phyloP scores from a whole-genome alignment of 2,329 filamentous ascomycete species.

The Penicillium sclerotigenum region DNA sequence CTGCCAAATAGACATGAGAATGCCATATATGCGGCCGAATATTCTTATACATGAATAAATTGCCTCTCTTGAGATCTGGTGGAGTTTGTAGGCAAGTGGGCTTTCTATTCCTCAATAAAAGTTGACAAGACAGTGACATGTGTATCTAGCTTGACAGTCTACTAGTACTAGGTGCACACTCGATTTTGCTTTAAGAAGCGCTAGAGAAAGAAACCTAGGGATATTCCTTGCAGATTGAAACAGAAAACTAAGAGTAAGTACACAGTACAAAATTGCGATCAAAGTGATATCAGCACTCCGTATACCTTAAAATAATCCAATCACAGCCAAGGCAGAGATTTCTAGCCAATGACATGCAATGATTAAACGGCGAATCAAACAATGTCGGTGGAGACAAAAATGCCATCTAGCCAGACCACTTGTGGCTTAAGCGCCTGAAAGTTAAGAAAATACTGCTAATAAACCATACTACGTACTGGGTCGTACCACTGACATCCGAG shows the following conservation, averaged over 20 bases:
- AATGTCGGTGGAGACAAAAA: background rate
- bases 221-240: background rate
- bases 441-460: background rate
- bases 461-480: background rate
- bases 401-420: background rate
- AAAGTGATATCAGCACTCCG: background rate
- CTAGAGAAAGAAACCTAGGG: background rate
- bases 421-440: background rate
- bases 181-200: background rate
- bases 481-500: background rate
- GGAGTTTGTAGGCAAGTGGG: background rate
- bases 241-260: background rate
- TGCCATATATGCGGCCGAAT: background rate
- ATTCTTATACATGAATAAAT: background rate
- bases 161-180: background rate
- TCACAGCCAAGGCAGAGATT: constrained; percentile 7
- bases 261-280: background rate
- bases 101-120: background rate
- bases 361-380: background rate
- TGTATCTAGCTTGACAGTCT: background rate
- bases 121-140: background rate
- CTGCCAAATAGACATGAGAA: too few species aligned
- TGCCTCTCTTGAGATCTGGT: too few species aligned
- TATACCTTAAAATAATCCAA: background rate
- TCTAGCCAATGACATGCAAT: constrained; percentile 5